Percentiles rank a stretch among this genome's conserved stretches.
Conservation (phyloP, 371 early-diverging fungal species). For the Apophysomyces variabilis region DNA sequence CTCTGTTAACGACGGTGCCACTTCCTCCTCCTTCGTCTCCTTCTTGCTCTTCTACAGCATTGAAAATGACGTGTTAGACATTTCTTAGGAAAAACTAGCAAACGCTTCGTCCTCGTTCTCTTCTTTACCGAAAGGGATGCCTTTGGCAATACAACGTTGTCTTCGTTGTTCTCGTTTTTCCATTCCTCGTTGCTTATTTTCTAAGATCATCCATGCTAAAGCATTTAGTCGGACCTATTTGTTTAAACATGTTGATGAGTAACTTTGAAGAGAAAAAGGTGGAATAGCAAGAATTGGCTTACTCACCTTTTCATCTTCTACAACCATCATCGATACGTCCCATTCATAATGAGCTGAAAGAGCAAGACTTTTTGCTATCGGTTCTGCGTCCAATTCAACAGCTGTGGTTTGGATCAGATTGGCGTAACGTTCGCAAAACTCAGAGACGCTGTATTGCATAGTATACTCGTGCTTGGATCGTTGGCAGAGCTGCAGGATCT, state of each 20-base stretch:
- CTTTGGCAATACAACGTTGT: constrained; percentile 22
- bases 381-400: constrained; percentile 35
- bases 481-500: constrained; percentile 53
- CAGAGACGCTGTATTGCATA: constrained; percentile 50
- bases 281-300: background rate
- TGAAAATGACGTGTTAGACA: background rate
- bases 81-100: background rate
- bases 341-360: constrained; percentile 26
- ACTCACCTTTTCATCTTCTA: constrained; percentile 17
- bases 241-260: background rate
- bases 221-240: constrained; percentile 68
- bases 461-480: constrained; percentile 61
- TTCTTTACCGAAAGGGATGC: constrained; percentile 28
- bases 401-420: constrained; percentile 46
- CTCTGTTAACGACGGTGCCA: too few relatives aligned
- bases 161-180: constrained; percentile 37
- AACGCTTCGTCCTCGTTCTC: background rate
- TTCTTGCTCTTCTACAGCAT: constrained; percentile 16
- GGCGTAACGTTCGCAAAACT: constrained; percentile 71
- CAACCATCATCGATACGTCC: constrained; percentile 12
- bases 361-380: constrained; percentile 51
- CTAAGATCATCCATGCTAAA: constrained; percentile 66
- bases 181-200: constrained; percentile 52
- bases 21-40: background rate
- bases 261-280: background rate